Percentiles rank a stretch among this genome's conserved stretches.
These are phyloP conservation scores for Paramyrothecium sp. DNA, from an alignment of 2,329 filamentous ascomycete species.

Conservation along the genomic window DNA sequence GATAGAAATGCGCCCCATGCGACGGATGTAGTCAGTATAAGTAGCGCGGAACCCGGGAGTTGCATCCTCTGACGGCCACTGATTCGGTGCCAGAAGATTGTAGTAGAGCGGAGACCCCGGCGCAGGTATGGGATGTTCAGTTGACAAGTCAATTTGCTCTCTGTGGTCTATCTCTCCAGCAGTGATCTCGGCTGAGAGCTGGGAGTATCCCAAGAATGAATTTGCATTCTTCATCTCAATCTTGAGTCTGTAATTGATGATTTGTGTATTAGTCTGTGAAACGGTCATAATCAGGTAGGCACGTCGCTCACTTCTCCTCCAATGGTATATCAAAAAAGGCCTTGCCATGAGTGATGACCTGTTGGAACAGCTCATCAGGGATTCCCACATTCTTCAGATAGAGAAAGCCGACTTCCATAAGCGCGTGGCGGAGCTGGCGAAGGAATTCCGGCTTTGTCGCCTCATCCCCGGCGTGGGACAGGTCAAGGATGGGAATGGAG, in stretches of 20 bases:
- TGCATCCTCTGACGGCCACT: constrained; percentile 68
- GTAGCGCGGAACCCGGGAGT: constrained; percentile 67
- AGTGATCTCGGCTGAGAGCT: constrained; percentile 67
- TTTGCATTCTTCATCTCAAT: constrained; percentile 74
- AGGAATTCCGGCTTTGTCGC: constrained; percentile 72
- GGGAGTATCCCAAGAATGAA: constrained; percentile 70
- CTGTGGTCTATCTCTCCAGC: constrained; percentile 75
- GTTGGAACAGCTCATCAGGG: constrained; percentile 59
- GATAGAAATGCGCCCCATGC: constrained; percentile 71
- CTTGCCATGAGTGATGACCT: constrained; percentile 66
- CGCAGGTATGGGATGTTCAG: constrained; percentile 66
- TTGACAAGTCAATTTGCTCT: constrained; percentile 85
- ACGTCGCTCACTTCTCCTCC: constrained; percentile 65
- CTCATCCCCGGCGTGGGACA: constrained; percentile 62
- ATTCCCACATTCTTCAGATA: constrained; percentile 82
- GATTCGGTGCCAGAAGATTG: constrained; percentile 74
- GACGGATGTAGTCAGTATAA: constrained; percentile 73
- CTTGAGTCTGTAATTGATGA: constrained; percentile 43
- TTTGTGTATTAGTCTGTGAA: not conserved
- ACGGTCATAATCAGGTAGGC: constrained; percentile 2
- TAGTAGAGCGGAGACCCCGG: constrained; percentile 66
- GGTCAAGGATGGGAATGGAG: constrained; percentile 73
- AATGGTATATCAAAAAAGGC: constrained; percentile 74
- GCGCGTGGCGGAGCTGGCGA: constrained; percentile 65
- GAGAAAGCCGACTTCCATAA: constrained; percentile 85